These are phyloP conservation scores for Chlorencoelia australis DNA, from an alignment of 2,329 filamentous ascomycete species.

Conservation along the genomic window DNA sequence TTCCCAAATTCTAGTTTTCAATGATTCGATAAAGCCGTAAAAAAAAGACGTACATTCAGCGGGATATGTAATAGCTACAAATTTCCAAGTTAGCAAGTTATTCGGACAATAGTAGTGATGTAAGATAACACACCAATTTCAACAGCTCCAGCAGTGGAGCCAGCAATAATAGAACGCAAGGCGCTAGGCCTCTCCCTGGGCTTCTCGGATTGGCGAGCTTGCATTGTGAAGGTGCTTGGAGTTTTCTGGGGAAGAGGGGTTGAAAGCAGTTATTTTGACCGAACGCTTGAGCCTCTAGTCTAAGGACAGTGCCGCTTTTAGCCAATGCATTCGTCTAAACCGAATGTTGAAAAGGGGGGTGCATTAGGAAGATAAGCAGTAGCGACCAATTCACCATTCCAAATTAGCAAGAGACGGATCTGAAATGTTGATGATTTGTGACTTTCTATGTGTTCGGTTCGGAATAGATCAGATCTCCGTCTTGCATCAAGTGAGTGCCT, in stretches of 20 bases:
- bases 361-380: too few species aligned
- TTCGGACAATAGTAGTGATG: neutral
- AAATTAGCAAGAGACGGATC: too few species aligned
- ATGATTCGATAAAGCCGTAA: neutral
- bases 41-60: conserved; percentile 62
- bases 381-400: too few species aligned
- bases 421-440: too few species aligned
- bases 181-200: conserved; percentile 54
- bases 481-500: too few species aligned
- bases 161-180: conserved; percentile 82
- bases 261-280: too few species aligned
- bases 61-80: conserved; percentile 75
- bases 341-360: too few species aligned
- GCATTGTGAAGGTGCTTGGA: conserved; percentile 11
- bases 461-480: too few species aligned
- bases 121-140: conserved; percentile 62
- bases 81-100: conserved; percentile 4
- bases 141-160: conserved; percentile 84
- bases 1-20: neutral
- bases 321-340: too few species aligned
- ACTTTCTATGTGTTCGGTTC: too few species aligned
- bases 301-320: too few species aligned
- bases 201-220: conserved; percentile 23
- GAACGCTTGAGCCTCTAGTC: too few species aligned
- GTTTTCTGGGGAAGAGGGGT: neutral